Evolutionary conservation across 768 basidiomycete species (phyloP), one percentile per base, ranked within the genome.

Genomic region (Mycena vitilis): DNA sequence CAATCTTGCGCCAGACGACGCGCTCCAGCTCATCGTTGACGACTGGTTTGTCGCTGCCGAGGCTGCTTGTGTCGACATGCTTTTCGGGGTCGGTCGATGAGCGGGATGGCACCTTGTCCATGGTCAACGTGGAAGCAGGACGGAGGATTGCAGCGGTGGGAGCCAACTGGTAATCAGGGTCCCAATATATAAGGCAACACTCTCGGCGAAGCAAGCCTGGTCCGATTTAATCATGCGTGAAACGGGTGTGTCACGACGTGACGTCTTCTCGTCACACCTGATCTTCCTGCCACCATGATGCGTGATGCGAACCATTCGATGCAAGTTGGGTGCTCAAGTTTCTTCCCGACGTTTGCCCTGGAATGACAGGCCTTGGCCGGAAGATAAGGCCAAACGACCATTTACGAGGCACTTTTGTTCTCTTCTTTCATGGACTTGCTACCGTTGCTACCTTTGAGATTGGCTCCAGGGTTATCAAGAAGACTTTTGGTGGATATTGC

Each of bases 1-100:
- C 86, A 40, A 88, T 75, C 71, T 87, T 88, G 63, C 80, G 78
- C 84, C 85, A 86, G 25, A 85, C 84, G 22, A 63, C 74, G 34
- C 71, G 74, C 63, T 86, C 85, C 51, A 87, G 75, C 30, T 65
- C 74, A 7, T 75, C 71, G 66, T 82, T 76, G 20, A 62, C 42
- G 37, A 73, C 11, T 70, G 60, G 49, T 49, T 69, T 65, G 65
- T 73, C 73, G 44, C 70, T 73, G 20, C 60, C 73, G 65, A 75
- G 71, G 67, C 75, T 77, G 65, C 73, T 71, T 10, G 73, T 57
- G 54, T 71, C 75, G 62, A 68, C 69, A 57, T 71, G 53, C 65
- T 81, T 82, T 72, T 79, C 80, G 5, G 73, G 76, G 70, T 80
- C 78, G 36, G 72, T 65, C 37, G 74, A 76, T 15, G 66, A 56